These are phyloP conservation scores for Cytospora leucostoma DNA, from an alignment of 2,329 filamentous ascomycete species.

Conservation along the genomic window DNA sequence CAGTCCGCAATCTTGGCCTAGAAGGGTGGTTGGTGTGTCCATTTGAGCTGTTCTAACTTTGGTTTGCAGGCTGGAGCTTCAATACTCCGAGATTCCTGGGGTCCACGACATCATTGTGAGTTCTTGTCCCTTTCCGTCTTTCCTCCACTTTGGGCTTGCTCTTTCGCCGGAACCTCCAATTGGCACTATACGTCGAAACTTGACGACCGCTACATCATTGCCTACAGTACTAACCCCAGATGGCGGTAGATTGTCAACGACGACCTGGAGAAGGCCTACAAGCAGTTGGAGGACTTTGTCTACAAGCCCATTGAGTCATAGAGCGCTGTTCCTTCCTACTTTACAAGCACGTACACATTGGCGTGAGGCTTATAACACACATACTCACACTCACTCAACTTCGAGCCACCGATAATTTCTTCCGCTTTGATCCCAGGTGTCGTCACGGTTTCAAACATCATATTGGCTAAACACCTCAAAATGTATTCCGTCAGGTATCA, in stretches of 20 bases:
- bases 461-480: slow-evolving; percentile 22
- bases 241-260: slow-evolving; percentile 39
- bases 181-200: background rate
- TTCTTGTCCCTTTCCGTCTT: background rate
- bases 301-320: slow-evolving; percentile 39
- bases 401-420: background rate
- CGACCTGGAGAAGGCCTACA: slow-evolving; percentile 52
- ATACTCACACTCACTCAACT: slow-evolving; percentile 29
- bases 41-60: slow-evolving; percentile 6
- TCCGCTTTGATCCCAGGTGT: background rate
- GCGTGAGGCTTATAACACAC: background rate
- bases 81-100: slow-evolving; percentile 67
- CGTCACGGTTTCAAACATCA: background rate
- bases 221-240: slow-evolving; percentile 6
- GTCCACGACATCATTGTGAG: slow-evolving; percentile 46
- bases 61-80: slow-evolving; percentile 60
- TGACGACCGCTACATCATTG: background rate
- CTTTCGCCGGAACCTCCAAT: background rate
- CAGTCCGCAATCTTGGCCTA: background rate
- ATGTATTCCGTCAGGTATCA: slow-evolving; percentile 44
- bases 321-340: background rate
- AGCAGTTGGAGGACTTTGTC: slow-evolving; percentile 53
- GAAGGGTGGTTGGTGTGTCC: background rate
- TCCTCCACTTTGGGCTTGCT: background rate
- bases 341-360: background rate